Conservation (phyloP, 2,329 filamentous ascomycete species). For the Seiridium unicorne region DNA sequence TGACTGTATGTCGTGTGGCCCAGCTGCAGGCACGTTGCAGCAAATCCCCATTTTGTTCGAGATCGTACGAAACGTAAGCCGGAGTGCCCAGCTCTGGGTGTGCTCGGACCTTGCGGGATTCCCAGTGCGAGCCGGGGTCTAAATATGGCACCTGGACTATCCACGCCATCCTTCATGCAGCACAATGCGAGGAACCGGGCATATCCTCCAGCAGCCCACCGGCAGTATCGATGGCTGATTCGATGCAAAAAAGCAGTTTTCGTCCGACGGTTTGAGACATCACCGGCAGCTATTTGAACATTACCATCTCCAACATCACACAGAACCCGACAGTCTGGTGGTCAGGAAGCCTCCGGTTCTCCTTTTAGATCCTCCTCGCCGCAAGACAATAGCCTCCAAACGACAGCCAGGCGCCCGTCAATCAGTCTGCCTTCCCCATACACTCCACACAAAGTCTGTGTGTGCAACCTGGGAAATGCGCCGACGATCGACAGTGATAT, state of each 20-base stretch:
- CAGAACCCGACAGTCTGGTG: background rate
- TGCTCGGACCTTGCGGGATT: constrained; percentile 4
- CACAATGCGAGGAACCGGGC: background rate
- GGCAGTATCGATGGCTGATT: background rate
- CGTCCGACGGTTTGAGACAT: background rate
- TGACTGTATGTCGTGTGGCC: background rate
- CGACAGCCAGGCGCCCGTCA: background rate
- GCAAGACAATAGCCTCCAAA: background rate
- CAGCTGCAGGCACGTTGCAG: background rate
- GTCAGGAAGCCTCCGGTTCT: background rate
- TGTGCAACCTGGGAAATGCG: background rate
- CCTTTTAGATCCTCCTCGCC: background rate
- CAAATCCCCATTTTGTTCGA: background rate
- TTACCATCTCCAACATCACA: background rate
- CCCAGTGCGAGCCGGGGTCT: background rate
- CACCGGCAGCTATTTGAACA: background rate
- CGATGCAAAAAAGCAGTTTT: background rate
- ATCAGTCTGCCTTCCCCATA: background rate
- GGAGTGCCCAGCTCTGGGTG: background rate
- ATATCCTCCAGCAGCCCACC: no score
- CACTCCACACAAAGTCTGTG: background rate
- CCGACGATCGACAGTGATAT: background rate
- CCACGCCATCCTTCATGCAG: background rate
- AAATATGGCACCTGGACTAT: background rate
- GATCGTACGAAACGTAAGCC: background rate